Evolutionary conservation across 78 protist species (phyloP), one percentile per base, ranked within the genome.

Genomic region (Capsaspora owczarzaki): DNA sequence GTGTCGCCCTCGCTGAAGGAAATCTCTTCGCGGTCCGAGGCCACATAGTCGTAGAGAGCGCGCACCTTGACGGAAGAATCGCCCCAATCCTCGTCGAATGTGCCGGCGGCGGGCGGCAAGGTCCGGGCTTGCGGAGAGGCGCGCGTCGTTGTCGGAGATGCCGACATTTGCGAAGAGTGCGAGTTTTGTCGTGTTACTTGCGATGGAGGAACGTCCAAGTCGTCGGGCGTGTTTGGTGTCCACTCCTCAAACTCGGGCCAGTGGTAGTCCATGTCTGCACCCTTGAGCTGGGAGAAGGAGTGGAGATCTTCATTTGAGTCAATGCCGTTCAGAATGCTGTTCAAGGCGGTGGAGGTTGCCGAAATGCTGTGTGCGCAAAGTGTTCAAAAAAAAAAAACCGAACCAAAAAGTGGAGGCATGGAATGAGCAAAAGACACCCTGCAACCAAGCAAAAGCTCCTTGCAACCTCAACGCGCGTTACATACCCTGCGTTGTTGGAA

Each of bases 161-260:
- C 66, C 66, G 66, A 29, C 12, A 56, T 56, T n/a, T n/a, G n/a
- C n/a, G n/a, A n/a, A n/a, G n/a, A n/a, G n/a, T n/a, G n/a, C n/a
- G n/a, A n/a, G n/a, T n/a, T n/a, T n/a, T n/a, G n/a, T n/a, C n/a
- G n/a, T n/a, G n/a, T n/a, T n/a, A n/a, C n/a, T n/a, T n/a, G n/a
- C n/a, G n/a, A n/a, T n/a, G n/a, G n/a, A n/a, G n/a, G n/a, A n/a
- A n/a, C n/a, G n/a, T n/a, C n/a, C n/a, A n/a, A n/a, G n/a, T n/a
- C n/a, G n/a, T n/a, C n/a, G n/a, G n/a, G n/a, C n/a, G n/a, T n/a
- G n/a, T n/a, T n/a, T n/a, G n/a, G n/a, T n/a, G n/a, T n/a, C n/a
- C n/a, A 56, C 66, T 56, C 66, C 66, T 56, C 66, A 56, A 68
- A 68, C 16, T 10, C 74, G 14, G 74, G 74, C 74, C 74, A 68